phyloP scores from a whole-genome alignment of 2,329 filamentous ascomycete species.

The Apiospora kogelbergensis region DNA sequence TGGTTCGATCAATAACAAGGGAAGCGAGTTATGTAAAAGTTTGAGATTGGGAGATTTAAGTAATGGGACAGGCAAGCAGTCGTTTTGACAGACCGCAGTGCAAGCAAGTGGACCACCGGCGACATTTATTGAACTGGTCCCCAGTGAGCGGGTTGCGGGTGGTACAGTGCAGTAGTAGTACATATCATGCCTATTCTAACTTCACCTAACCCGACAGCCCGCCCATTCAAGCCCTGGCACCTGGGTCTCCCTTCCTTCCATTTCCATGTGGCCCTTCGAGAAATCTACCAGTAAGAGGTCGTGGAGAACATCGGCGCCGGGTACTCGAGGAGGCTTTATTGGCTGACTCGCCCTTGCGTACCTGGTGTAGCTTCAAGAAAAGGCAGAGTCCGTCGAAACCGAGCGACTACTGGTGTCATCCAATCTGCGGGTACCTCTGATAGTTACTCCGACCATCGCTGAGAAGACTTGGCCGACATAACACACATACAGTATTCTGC shows the following conservation, averaged over 20 bases:
- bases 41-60: not conserved
- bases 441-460: not conserved
- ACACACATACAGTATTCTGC: not conserved
- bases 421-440: not conserved
- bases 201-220: not conserved
- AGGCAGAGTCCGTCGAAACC: not conserved
- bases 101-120: not conserved
- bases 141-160: not conserved
- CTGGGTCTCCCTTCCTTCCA: not conserved
- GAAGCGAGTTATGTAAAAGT: not conserved
- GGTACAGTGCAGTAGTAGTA: not conserved
- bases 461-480: not conserved
- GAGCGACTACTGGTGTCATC: not conserved
- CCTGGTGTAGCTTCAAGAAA: not conserved
- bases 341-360: constrained; percentile 3
- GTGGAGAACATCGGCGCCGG: not conserved
- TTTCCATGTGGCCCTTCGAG: not conserved
- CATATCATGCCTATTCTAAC: not conserved
- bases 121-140: not conserved
- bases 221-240: not conserved
- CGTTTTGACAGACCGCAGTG: not conserved
- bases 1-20: not conserved
- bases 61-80: not conserved
- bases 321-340: not conserved
- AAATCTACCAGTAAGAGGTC: not conserved